Conservation (phyloP, 2,329 filamentous ascomycete genomes). For the Mycocentrospora acerina region DNA sequence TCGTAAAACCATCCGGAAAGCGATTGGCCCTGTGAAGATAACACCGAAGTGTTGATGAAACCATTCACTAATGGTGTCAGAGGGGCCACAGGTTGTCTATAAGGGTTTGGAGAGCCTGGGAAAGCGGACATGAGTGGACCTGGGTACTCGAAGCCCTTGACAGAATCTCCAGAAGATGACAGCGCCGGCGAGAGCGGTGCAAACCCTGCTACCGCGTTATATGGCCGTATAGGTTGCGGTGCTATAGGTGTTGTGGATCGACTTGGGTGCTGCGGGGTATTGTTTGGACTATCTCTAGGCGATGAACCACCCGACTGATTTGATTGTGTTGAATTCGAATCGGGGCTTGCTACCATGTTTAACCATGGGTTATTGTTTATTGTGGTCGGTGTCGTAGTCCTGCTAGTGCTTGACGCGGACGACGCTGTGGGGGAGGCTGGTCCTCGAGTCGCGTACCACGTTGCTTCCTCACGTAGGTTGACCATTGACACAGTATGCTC, state of each 20-base stretch:
- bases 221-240: conserved; percentile 39
- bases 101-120: conserved; percentile 38
- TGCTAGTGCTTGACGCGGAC: conserved; percentile 41
- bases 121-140: conserved; percentile 27
- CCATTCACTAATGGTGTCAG: conserved; percentile 37
- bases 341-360: conserved; percentile 36
- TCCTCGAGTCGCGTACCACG: conserved; percentile 37
- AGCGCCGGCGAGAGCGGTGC: conserved; percentile 35
- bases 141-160: conserved; percentile 31
- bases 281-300: conserved; percentile 38
- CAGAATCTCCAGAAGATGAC: conserved; percentile 31
- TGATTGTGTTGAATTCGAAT: conserved; percentile 30
- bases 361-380: conserved; percentile 44
- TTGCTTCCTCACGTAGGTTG: conserved; percentile 42
- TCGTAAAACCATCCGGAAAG: conserved; percentile 42
- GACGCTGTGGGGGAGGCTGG: conserved; percentile 42
- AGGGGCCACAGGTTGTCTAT: conserved; percentile 30
- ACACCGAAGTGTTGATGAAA: conserved; percentile 38
- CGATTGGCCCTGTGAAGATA: conserved; percentile 40
- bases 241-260: conserved; percentile 42
- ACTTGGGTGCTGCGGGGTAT: conserved; percentile 41
- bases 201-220: conserved; percentile 36
- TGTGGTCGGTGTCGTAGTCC: conserved; percentile 39
- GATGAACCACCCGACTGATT: conserved; percentile 35
- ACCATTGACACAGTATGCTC: conserved; percentile 44